These are phyloP conservation scores for Xylaria longipes DNA, from an alignment of 495 filamentous ascomycete species.

Conservation along the genomic window DNA sequence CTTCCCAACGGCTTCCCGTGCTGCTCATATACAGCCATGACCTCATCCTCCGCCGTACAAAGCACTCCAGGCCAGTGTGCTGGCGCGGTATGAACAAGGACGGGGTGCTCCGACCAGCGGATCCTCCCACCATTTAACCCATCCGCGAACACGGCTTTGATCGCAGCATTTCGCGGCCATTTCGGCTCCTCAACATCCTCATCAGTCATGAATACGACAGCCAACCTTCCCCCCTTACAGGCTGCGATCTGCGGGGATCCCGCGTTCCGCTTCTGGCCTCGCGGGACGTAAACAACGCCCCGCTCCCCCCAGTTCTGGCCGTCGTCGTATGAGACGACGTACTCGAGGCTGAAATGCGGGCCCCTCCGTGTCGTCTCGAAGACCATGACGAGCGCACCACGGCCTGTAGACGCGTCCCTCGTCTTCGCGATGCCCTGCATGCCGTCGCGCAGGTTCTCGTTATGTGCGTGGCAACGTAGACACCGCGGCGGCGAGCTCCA, in stretches of 20 bases:
- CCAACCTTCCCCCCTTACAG: constrained; percentile 57
- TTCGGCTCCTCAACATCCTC: constrained; percentile 48
- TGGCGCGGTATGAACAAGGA: constrained; percentile 32
- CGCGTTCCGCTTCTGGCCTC: constrained; percentile 48
- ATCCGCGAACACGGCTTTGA: constrained; percentile 40
- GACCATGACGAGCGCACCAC: constrained; percentile 58
- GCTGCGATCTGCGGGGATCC: constrained; percentile 66
- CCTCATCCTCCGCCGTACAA: constrained; percentile 30
- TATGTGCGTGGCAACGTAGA: constrained; percentile 34
- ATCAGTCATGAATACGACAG: constrained; percentile 67
- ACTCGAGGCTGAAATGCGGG: constrained; percentile 59
- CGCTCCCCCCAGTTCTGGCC: constrained; percentile 60
- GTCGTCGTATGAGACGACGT: constrained; percentile 63
- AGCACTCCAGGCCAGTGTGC: constrained; percentile 37
- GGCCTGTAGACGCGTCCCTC: constrained; percentile 33
- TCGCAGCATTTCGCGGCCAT: constrained; percentile 40
- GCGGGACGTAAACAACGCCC: constrained; percentile 58
- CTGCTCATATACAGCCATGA: constrained; percentile 39
- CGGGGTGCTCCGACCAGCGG: constrained; percentile 28
- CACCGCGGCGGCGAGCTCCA: constrained; percentile 50
- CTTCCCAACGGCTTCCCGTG: constrained; percentile 35
- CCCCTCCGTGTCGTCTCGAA: constrained; percentile 62
- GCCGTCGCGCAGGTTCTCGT: constrained; percentile 57
- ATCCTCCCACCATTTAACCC: constrained; percentile 30
- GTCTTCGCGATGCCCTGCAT: constrained; percentile 63